These are phyloP conservation scores for Dryas integrifolia DNA, from an alignment of 331 rosid species.

Conservation along the genomic window DNA sequence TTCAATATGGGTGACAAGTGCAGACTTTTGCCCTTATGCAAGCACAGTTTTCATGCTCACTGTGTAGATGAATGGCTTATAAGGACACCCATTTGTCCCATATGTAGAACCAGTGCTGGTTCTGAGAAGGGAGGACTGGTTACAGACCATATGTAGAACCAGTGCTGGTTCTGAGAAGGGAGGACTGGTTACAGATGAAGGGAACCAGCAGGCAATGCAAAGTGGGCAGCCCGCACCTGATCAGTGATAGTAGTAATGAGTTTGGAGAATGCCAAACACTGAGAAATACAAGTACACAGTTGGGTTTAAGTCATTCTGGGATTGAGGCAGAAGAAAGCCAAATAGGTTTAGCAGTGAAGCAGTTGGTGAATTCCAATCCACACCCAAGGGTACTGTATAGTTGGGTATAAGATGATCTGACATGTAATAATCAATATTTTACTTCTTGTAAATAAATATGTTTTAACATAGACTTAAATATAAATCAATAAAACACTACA, in stretches of 20 bases:
- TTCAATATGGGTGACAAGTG: conserved; percentile 57
- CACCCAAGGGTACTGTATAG: no score
- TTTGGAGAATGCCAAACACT: neutral
- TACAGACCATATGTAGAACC: conserved; percentile 42
- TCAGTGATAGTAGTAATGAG: conserved; percentile 5
- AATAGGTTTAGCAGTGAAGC: no score
- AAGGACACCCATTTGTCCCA: conserved; percentile 49
- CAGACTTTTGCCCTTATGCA: conserved; percentile 53
- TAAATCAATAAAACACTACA: no score
- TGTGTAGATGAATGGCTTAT: conserved; percentile 68
- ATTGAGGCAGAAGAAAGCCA: no score
- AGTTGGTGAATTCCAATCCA: no score
- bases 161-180: conserved; percentile 21
- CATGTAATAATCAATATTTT: no score
- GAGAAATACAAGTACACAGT: no score
- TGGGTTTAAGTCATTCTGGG: no score
- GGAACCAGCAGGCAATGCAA: conserved; percentile 21
- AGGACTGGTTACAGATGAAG: conserved; percentile 3
- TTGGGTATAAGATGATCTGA: no score
- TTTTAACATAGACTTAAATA: no score
- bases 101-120: conserved; percentile 41
- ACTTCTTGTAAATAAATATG: no score
- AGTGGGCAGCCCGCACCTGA: conserved; percentile 1
- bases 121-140: conserved; percentile 1
- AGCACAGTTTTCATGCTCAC: conserved; percentile 57